Evolutionary conservation across 164 flowering plant species (phyloP).

Genomic region (Chloranthus sessilifolius): DNA sequence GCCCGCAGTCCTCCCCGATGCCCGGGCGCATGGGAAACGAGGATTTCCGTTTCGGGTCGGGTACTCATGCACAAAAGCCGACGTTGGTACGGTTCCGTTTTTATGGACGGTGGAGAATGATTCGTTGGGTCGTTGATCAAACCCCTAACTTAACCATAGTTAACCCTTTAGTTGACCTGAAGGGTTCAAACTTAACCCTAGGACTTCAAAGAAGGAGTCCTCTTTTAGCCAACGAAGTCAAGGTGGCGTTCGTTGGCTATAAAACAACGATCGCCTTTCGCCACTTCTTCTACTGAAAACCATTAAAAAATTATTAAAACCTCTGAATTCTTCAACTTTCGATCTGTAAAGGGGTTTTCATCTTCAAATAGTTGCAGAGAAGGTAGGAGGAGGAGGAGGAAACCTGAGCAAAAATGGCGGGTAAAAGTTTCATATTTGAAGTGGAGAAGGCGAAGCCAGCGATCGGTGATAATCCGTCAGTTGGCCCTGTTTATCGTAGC

Average conservation of each 20-base stretch:
- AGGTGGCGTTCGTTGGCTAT: not conserved
- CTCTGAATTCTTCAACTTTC: not conserved
- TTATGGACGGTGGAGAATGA: not conserved
- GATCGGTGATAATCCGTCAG: conserved; percentile 51
- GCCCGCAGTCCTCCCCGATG: too few species aligned
- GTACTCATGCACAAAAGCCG: too few species aligned
- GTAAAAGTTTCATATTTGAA: conserved; percentile 49
- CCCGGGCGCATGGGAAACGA: too few species aligned
- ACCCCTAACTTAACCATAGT: not conserved
- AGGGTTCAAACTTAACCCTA: not conserved
- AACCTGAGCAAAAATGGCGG: conserved; percentile 19
- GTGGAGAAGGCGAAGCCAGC: conserved; percentile 61
- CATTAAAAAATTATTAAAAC: not conserved
- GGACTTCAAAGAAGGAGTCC: too few species aligned
- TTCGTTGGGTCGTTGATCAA: not conserved
- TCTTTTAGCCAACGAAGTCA: not conserved
- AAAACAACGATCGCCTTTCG: not conserved
- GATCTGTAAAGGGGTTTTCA: too few species aligned
- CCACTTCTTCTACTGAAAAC: conserved; percentile 4
- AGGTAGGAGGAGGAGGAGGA: not conserved
- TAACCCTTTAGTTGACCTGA: not conserved
- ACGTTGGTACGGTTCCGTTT: too few species aligned
- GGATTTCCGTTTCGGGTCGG: too few species aligned
- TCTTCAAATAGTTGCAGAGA: not conserved
- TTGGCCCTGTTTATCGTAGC: conserved; percentile 87